Conservation (phyloP, 345 rosid species). For the Rubroshorea leprosula region DNA sequence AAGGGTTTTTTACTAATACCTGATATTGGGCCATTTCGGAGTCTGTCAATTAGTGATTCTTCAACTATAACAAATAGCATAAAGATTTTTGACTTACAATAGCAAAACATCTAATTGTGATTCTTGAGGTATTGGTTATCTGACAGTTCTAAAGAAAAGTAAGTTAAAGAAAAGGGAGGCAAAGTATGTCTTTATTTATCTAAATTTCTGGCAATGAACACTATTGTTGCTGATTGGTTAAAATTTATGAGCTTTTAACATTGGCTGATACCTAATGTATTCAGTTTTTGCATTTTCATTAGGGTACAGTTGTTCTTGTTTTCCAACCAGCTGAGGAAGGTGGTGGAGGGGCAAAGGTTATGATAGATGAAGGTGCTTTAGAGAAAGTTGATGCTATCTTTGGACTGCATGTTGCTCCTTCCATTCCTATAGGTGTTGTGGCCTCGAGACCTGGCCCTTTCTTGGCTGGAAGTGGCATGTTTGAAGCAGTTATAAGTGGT, state of each 20-base stretch:
- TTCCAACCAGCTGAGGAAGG: slow-evolving; percentile 99
- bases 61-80: too few species aligned
- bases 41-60: too few species aligned
- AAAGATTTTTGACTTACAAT: background rate
- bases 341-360: slow-evolving; percentile 66
- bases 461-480: slow-evolving; percentile 70
- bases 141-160: background rate
- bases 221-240: background rate
- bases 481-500: slow-evolving; percentile 73
- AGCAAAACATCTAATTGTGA: background rate
- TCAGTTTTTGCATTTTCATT: slow-evolving; percentile 6
- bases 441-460: slow-evolving; percentile 56
- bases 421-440: slow-evolving; percentile 41
- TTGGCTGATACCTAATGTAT: slow-evolving; percentile 8
- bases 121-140: too few species aligned
- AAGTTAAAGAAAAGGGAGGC: background rate
- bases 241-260: background rate
- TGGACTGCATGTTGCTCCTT: slow-evolving; percentile 51
- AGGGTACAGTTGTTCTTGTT: slow-evolving; percentile 84
- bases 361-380: slow-evolving; percentile 64
- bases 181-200: too few species aligned
- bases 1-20: too few species aligned
- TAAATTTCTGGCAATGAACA: background rate
- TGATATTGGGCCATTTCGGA: too few species aligned
- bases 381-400: slow-evolving; percentile 69